Percentiles rank a stretch among this genome's conserved stretches.
Evolutionary conservation across 2,329 filamentous ascomycete species (phyloP).

Genomic region (Epichloe bromicola): DNA sequence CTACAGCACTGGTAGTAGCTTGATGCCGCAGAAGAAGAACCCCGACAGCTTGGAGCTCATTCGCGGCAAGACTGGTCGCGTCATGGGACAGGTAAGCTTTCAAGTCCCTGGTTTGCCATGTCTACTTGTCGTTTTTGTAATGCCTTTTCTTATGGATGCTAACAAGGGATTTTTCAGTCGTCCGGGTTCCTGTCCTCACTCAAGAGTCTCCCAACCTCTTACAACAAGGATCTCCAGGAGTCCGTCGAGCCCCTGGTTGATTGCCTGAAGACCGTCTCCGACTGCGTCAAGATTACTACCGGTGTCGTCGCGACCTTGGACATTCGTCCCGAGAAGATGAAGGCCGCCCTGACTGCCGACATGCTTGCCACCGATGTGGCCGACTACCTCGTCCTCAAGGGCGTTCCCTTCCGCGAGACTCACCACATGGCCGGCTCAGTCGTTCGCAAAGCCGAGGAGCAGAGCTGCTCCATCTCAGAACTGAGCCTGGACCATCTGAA

Average conservation of each 20-base stretch:
- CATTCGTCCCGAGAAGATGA: slow-evolving; percentile 4
- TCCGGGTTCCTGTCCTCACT: background rate
- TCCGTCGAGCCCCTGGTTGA: background rate
- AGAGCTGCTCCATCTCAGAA: slow-evolving; percentile 3
- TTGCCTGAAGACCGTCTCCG: background rate
- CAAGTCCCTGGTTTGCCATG: background rate
- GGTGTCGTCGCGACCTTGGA: slow-evolving; percentile 2
- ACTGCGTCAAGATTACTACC: background rate
- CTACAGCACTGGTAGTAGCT: background rate
- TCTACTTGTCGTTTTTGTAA: background rate
- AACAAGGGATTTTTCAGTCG: background rate
- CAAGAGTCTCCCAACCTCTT: slow-evolving; percentile 2
- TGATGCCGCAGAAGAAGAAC: slow-evolving; percentile 8
- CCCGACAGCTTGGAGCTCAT: slow-evolving; percentile 13
- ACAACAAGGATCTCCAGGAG: slow-evolving; percentile 4
- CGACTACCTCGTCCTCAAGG: slow-evolving; percentile 6
- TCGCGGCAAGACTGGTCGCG: slow-evolving; percentile 15
- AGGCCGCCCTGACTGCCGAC: slow-evolving; percentile 3
- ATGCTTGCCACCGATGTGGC: slow-evolving; percentile 10
- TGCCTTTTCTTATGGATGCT: background rate
- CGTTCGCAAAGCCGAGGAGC: slow-evolving; percentile 6
- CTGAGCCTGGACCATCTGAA: slow-evolving; percentile 3
- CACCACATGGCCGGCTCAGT: slow-evolving; percentile 7
- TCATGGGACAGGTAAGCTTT: slow-evolving; percentile 10
- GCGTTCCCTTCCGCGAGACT: slow-evolving; percentile 7